Base-by-base conservation (phyloP, 441 rosid genomes). In the Croton setiger region DNA sequence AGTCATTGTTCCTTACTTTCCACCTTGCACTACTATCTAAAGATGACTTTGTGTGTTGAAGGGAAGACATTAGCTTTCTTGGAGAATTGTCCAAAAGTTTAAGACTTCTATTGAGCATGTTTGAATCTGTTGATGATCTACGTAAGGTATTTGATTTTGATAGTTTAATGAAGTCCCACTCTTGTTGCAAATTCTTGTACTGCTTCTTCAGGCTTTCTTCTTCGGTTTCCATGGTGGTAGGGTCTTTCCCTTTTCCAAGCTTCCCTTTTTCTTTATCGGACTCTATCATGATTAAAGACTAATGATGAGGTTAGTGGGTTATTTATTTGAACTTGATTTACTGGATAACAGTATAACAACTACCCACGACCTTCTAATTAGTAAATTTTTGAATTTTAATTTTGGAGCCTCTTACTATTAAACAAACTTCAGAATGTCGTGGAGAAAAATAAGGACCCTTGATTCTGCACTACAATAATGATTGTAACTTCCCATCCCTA, bases 111-210 rank as follows among this genome's bases (percentile, higher is more conserved):
- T 27, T 69, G 5, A 64, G 57, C 18, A 63, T 52, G n/a, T 61
- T 54, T 5, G 87, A 76, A 59, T 72, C 67, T 43, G 81, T 53
- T 58, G 76, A 64, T 44, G 70, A 62, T 71, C 73, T 63, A 41
- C 61, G 69, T 0, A 75, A 58, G 64, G 43, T 60, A 81, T 57
- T 69, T 36, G 55, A 59, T 12, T 64, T 73, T 75, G 68, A 54
- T 48, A 66, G 58, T 66, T 80, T 81, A 64, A 83, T 70, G 74
- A 79, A 73, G 27, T 72, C 64, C 89, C 86, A 83, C 68, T 85
- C 73, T 18, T 72, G 39, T 74, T 85, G 74, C 61, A 82, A 72
- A 52, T 74, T 56, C 12, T 51, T 77, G 37, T 56, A 63, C 61
- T 66, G 66, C 44, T 66, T 57, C 21, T 73, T 65, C 66, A 85